phyloP scores from a whole-genome alignment of 2,329 filamentous ascomycete genomes.

The Xylaria sp. region DNA sequence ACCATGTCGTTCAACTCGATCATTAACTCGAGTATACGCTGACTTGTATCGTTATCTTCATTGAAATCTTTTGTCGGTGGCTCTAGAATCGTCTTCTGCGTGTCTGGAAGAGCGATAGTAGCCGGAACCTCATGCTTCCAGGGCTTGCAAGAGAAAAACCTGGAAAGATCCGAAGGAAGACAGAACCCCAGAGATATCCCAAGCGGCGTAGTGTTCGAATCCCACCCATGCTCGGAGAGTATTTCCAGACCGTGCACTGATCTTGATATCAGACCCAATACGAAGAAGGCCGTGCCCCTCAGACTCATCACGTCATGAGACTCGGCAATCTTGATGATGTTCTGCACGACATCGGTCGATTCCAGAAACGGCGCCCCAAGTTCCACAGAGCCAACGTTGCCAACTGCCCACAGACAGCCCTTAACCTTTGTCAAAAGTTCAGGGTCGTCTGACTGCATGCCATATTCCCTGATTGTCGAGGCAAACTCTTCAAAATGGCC shows the following conservation, averaged over 20 bases:
- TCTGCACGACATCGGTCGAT: constrained; percentile 81
- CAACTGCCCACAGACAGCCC: constrained; percentile 95
- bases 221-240: constrained; percentile 87
- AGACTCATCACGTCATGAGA: constrained; percentile 87
- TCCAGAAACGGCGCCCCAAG: constrained; percentile 93
- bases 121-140: constrained; percentile 58
- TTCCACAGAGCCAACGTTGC: constrained; percentile 98
- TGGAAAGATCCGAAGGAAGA: constrained; percentile 76
- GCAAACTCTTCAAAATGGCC: constrained; percentile 96
- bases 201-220: constrained; percentile 81
- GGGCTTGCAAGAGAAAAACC: constrained; percentile 71
- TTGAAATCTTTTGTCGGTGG: constrained; percentile 59
- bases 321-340: constrained; percentile 88
- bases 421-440: constrained; percentile 93
- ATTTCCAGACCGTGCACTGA: constrained; percentile 93
- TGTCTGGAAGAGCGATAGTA: constrained; percentile 51
- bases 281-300: constrained; percentile 94
- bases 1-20: constrained; percentile 92
- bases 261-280: constrained; percentile 87
- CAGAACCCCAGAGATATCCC: constrained; percentile 87
- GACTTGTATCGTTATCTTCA: constrained; percentile 62
- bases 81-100: constrained; percentile 55
- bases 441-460: constrained; percentile 79
- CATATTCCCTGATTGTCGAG: constrained; percentile 83
- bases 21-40: constrained; percentile 82